These are phyloP conservation scores for Malassezia japonica DNA, from an alignment of 1,284 basidiomycete genomes.

Conservation along the genomic window DNA sequence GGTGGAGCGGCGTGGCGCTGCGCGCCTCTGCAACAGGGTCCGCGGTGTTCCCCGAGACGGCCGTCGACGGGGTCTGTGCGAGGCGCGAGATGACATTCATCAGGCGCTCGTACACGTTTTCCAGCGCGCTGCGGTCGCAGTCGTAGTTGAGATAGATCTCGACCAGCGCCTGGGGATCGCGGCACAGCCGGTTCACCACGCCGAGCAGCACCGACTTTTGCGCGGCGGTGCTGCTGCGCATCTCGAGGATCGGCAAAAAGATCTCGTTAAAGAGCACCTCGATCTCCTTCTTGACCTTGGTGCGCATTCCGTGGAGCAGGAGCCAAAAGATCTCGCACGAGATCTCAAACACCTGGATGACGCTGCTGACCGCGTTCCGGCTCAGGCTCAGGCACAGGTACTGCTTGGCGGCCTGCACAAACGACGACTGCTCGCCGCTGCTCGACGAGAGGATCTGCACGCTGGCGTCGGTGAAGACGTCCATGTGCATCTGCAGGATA, in stretches of 20 bases:
- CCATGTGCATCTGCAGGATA: conserved; percentile 41
- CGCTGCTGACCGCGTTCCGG: conserved; percentile 87
- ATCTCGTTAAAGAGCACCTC: conserved; percentile 97
- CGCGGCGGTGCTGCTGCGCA: conserved; percentile 88
- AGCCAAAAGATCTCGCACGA: conserved; percentile 99
- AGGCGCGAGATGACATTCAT: conserved; percentile 44
- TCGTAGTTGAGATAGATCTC: conserved; percentile 49
- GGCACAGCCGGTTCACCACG: conserved; percentile 38
- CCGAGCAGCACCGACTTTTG: conserved; percentile 51
- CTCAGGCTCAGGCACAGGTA: conserved; percentile 76
- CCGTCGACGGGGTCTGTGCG: conserved; percentile 29
- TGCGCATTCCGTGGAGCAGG: conserved; percentile 81
- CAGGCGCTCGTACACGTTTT: conserved; percentile 47
- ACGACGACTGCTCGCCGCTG: conserved; percentile 43
- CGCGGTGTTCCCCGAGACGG: not conserved
- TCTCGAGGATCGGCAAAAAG: conserved; percentile 95
- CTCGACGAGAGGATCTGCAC: conserved; percentile 43
- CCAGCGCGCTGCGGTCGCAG: conserved; percentile 45
- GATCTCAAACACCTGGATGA: conserved; percentile 93
- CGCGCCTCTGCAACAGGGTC: not conserved
- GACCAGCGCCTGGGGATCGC: conserved; percentile 45
- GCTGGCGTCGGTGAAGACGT: conserved; percentile 39
- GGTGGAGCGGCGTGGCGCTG: not conserved
- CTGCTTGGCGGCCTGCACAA: conserved; percentile 49
- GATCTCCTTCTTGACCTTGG: conserved; percentile 99